These are phyloP conservation scores for Silene coronaria DNA, from an alignment of 179 eudicot genomes.

Conservation along the genomic window DNA sequence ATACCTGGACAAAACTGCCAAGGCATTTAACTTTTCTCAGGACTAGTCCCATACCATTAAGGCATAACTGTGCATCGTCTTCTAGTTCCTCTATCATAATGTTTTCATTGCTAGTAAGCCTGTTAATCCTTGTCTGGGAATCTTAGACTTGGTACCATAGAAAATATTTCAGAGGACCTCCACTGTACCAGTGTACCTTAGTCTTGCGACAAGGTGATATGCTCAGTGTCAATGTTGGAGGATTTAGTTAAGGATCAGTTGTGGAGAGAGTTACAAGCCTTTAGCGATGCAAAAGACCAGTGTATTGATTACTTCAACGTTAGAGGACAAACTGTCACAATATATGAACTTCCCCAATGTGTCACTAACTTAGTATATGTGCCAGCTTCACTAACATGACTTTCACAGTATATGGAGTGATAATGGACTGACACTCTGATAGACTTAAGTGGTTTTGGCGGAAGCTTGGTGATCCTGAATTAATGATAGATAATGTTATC, in stretches of 20 bases:
- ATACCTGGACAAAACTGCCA: no score
- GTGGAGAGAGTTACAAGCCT: background rate
- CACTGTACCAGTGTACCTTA: no score
- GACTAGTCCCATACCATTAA: background rate
- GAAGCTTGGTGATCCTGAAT: background rate
- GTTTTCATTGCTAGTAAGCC: background rate
- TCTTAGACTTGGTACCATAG: background rate
- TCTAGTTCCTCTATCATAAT: background rate
- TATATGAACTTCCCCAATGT: background rate
- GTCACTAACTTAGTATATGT: background rate
- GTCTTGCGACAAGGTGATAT: no score
- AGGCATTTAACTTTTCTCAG: background rate
- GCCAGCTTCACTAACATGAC: no score
- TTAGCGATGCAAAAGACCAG: background rate
- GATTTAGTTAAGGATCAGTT: background rate
- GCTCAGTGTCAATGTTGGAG: background rate
- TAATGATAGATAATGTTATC: background rate
- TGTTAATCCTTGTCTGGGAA: background rate
- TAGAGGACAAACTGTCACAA: background rate
- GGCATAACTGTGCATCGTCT: background rate
- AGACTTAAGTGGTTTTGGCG: background rate
- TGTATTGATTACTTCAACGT: background rate
- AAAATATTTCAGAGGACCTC: background rate
- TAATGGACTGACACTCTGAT: background rate
- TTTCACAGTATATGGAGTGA: background rate